Percentiles rank a stretch among this genome's conserved stretches.
Evolutionary conservation across 306 rosid species (phyloP).

Genomic region (Malus domestica): DNA sequence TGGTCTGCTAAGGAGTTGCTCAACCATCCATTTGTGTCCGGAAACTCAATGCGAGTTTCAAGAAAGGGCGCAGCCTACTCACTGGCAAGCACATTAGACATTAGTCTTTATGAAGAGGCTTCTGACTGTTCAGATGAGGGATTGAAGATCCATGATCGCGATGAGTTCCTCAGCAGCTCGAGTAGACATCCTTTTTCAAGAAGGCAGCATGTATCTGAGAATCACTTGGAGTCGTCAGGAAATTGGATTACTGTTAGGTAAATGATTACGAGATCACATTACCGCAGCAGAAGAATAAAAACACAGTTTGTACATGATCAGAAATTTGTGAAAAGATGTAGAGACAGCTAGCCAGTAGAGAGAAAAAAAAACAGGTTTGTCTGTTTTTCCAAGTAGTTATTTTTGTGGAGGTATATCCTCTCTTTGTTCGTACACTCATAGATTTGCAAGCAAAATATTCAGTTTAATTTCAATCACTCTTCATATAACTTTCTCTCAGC

Average conservation of each 20-base stretch:
- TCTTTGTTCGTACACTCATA: no score
- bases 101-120: slow-evolving; percentile 15
- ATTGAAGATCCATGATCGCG: background rate
- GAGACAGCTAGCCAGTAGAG: background rate
- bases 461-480: no score
- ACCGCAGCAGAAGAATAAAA: background rate
- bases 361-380: background rate
- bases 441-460: no score
- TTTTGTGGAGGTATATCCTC: background rate
- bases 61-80: slow-evolving; percentile 17
- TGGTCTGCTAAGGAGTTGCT: slow-evolving; percentile 32
- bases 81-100: slow-evolving; percentile 40
- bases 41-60: slow-evolving; percentile 3
- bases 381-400: background rate
- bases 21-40: slow-evolving; percentile 47
- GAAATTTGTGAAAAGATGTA: background rate
- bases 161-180: background rate
- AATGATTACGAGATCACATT: no score
- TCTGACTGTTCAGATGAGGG: background rate
- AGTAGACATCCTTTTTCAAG: slow-evolving; percentile 20
- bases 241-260: slow-evolving; percentile 59
- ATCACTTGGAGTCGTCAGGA: slow-evolving; percentile 25
- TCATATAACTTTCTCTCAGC: no score
- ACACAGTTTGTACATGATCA: background rate
- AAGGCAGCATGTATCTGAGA: slow-evolving; percentile 14